Percentiles rank a stretch among this genome's conserved stretches.
Conservation (phyloP, 345 rosid species). For the Mercurialis annua region DNA sequence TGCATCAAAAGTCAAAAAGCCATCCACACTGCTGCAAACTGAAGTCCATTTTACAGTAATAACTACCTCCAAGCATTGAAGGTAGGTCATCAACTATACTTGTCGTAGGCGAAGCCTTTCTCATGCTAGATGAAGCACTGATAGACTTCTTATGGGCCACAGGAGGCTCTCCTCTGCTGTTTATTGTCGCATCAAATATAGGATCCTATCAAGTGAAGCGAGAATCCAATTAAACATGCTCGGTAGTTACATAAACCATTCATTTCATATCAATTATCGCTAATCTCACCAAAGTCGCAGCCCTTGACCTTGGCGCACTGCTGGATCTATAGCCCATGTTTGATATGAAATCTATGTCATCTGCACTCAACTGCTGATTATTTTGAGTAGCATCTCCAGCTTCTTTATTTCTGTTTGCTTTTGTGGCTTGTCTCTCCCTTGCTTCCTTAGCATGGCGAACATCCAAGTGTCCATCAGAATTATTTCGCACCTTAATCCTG, state of each 20-base stretch:
- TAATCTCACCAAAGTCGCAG: slow-evolving; percentile 46
- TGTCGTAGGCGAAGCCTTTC: slow-evolving; percentile 57
- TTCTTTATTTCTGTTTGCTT: slow-evolving; percentile 50
- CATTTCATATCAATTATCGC: slow-evolving; percentile 8
- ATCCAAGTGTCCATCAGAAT: slow-evolving; percentile 26
- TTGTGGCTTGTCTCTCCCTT: slow-evolving; percentile 19
- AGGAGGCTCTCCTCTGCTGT: slow-evolving; percentile 35
- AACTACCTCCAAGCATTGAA: slow-evolving; percentile 69
- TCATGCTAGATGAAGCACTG: slow-evolving; percentile 41
- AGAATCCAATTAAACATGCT: slow-evolving; percentile 14
- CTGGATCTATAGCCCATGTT: slow-evolving; percentile 50
- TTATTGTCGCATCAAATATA: slow-evolving; percentile 35
- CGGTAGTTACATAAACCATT: background rate
- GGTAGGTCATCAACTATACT: slow-evolving; percentile 62
- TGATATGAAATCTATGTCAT: slow-evolving; percentile 67
- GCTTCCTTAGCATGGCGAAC: slow-evolving; percentile 13
- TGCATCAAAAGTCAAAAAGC: slow-evolving; percentile 3
- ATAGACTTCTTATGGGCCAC: slow-evolving; percentile 38
- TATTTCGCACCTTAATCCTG: slow-evolving; percentile 44
- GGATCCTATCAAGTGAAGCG: slow-evolving; percentile 30
- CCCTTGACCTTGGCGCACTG: slow-evolving; percentile 71
- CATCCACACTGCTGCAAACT: background rate
- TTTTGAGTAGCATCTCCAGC: slow-evolving; percentile 45
- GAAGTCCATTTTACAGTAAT: slow-evolving; percentile 6
- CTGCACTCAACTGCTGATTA: slow-evolving; percentile 38